Evolutionary conservation across 495 filamentous ascomycete species (phyloP).

Genomic region (Annulohypoxylon maeteangense): DNA sequence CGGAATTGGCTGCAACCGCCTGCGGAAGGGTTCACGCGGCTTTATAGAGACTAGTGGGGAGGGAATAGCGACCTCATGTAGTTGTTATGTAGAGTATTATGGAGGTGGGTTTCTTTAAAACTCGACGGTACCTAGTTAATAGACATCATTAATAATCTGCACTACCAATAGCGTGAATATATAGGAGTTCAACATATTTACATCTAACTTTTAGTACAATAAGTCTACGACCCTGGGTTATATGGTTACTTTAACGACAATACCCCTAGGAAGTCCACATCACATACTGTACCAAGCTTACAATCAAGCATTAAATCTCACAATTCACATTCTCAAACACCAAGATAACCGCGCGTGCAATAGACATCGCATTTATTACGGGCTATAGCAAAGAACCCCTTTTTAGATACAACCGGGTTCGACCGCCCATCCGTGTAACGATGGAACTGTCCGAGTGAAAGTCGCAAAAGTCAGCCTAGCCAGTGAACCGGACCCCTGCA

Average conservation of each 20-base stretch:
- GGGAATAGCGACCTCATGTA: not conserved
- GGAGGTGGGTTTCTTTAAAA: not conserved
- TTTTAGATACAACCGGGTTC: constrained; percentile 26
- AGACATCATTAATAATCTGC: not conserved
- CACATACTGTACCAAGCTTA: not conserved
- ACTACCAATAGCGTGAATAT: not conserved
- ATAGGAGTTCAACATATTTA: too few species aligned
- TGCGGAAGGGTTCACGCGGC: constrained; percentile 75
- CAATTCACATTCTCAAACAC: constrained; percentile 2
- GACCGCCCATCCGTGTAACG: constrained; percentile 12
- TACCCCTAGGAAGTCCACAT: too few species aligned
- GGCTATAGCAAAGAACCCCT: constrained; percentile 14
- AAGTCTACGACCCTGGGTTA: too few species aligned
- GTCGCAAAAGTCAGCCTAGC: constrained; percentile 13
- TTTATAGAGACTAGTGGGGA: constrained; percentile 56
- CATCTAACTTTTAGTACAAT: too few species aligned
- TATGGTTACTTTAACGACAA: too few species aligned
- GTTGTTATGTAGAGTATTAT: not conserved
- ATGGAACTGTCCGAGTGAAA: constrained; percentile 10
- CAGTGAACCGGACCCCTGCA: constrained; percentile 6
- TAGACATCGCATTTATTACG: constrained; percentile 28
- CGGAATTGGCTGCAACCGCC: constrained; percentile 94
- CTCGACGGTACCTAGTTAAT: not conserved
- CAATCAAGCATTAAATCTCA: not conserved
- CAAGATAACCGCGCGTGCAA: constrained; percentile 1